These are phyloP conservation scores for Aureobasidium leucospermi DNA, from an alignment of 2,329 filamentous ascomycete species.

Conservation along the genomic window DNA sequence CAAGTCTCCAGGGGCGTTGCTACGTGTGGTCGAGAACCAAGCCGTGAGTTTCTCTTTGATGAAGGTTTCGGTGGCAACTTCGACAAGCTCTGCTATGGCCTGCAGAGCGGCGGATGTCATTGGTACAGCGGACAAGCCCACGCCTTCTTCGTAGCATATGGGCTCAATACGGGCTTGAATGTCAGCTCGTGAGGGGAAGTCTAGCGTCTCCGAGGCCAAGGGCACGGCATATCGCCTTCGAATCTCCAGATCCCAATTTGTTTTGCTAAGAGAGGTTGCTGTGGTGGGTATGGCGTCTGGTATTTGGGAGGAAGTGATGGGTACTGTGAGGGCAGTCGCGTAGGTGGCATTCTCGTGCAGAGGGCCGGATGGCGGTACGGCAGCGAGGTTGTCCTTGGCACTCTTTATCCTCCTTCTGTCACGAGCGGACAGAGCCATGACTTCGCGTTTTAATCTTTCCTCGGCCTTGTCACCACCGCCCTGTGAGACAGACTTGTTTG, in stretches of 20 bases:
- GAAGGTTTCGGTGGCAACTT: constrained; percentile 54
- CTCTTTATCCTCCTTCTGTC: constrained; percentile 47
- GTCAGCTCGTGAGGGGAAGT: constrained; percentile 53
- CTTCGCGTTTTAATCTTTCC: constrained; percentile 55
- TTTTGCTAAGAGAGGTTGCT: constrained; percentile 25
- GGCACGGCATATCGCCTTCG: constrained; percentile 57
- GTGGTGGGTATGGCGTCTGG: constrained; percentile 10
- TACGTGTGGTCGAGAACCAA: constrained; percentile 47
- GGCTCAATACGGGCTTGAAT: constrained; percentile 55
- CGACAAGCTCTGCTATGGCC: constrained; percentile 52
- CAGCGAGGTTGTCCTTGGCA: constrained; percentile 20
- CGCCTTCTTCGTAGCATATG: constrained; percentile 58
- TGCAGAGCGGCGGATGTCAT: constrained; percentile 24
- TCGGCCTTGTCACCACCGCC: constrained; percentile 54
- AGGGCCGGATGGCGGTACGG: background rate
- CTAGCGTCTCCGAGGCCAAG: constrained; percentile 53
- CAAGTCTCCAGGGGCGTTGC: constrained; percentile 42
- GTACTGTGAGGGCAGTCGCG: constrained; percentile 8
- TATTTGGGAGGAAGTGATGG: constrained; percentile 1
- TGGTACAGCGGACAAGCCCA: constrained; percentile 21
- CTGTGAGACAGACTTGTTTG: constrained; percentile 16
- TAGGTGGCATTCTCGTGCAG: constrained; percentile 11
- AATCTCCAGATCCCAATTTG: constrained; percentile 57
- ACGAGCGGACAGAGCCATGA: constrained; percentile 54
- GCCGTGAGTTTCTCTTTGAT: constrained; percentile 53